Conservation (phyloP, 2,329 filamentous ascomycete species). For the Parastagonospora nodorum region DNA sequence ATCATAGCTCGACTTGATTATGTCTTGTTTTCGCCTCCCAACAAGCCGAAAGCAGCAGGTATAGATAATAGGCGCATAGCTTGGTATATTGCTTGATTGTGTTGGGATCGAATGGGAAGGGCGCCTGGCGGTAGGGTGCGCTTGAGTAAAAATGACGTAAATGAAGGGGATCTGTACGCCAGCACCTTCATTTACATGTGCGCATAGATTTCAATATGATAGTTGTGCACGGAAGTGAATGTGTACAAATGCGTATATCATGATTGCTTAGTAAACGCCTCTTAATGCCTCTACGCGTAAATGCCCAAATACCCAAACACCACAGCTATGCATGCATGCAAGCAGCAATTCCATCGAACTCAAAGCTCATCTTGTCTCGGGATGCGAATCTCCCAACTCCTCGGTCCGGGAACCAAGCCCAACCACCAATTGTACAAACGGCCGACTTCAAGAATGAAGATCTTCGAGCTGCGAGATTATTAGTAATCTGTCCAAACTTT, state of each 20-base stretch:
- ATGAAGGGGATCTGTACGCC: background rate
- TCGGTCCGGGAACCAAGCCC: conserved; percentile 62
- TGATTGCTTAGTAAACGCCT: background rate
- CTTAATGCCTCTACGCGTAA: background rate
- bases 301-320: conserved; percentile 1
- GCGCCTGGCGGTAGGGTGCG: background rate
- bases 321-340: conserved; percentile 19
- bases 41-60: conserved; percentile 1
- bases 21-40: background rate
- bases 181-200: background rate
- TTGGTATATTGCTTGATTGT: conserved; percentile 12
- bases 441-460: conserved; percentile 58
- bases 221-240: background rate
- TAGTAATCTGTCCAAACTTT: conserved; percentile 2
- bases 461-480: conserved; percentile 51
- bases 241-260: background rate
- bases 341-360: background rate
- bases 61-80: conserved; percentile 7
- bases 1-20: too few relatives aligned
- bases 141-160: background rate
- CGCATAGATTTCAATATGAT: background rate
- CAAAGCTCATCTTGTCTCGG: conserved; percentile 37
- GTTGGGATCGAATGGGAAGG: conserved; percentile 1
- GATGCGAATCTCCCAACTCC: conserved; percentile 59
- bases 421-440: conserved; percentile 67